Percentiles rank a stretch among this genome's conserved stretches.
Conservation (phyloP, 2,329 filamentous ascomycete genomes). For the Fusarium verrucosum region DNA sequence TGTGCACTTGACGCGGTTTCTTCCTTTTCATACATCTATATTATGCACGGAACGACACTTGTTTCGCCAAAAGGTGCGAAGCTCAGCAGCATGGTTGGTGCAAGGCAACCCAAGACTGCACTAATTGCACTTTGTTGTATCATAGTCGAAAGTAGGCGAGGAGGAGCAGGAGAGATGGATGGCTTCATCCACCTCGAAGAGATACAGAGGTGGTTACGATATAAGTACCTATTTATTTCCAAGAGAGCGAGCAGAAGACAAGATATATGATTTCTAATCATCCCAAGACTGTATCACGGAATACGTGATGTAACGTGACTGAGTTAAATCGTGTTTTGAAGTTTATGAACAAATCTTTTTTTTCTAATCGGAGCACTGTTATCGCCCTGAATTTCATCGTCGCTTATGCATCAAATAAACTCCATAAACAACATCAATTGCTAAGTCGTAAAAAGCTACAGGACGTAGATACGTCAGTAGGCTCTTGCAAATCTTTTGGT, state of each 20-base stretch:
- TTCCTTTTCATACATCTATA: slow-evolving; percentile 18
- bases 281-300: background rate
- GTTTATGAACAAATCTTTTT: background rate
- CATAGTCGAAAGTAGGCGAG: slow-evolving; percentile 18
- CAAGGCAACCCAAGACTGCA: slow-evolving; percentile 1
- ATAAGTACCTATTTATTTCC: slow-evolving; percentile 10
- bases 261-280: slow-evolving; percentile 19
- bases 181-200: background rate
- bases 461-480: slow-evolving; percentile 12
- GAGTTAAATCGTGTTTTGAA: background rate
- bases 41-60: slow-evolving; percentile 21
- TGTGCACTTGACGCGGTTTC: background rate
- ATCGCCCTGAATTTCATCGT: background rate
- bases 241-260: slow-evolving; percentile 18
- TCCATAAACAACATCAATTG: slow-evolving; percentile 34
- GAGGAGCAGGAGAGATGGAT: background rate
- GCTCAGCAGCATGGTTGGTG: background rate
- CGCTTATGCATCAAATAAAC: background rate
- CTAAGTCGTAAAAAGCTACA: slow-evolving; percentile 28
- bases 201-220: slow-evolving; percentile 13
- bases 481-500: slow-evolving; percentile 24
- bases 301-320: background rate
- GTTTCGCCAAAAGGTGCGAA: background rate
- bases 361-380: background rate
- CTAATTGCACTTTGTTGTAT: slow-evolving; percentile 34